These are phyloP conservation scores for Cucumis sativus DNA, from an alignment of 306 rosid genomes.

Conservation along the genomic window DNA sequence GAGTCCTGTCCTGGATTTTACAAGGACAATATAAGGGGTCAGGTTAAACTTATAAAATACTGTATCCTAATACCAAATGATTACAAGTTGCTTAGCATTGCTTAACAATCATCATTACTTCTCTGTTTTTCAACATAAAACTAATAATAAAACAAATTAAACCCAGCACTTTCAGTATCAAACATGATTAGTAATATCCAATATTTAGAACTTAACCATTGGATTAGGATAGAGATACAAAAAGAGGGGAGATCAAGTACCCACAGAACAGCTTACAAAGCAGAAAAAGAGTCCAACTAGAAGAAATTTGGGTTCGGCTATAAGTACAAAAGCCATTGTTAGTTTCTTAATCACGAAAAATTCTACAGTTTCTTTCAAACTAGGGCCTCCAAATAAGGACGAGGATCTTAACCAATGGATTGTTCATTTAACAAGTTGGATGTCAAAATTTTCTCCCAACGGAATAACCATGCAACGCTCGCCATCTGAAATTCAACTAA, in stretches of 20 bases:
- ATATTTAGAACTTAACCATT: neutral
- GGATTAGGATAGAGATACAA: neutral
- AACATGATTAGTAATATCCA: neutral
- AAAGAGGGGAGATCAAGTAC: too few species aligned
- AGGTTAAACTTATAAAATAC: too few species aligned
- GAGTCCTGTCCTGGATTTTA: conserved; percentile 52
- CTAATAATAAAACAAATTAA: neutral
- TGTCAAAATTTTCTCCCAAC: neutral
- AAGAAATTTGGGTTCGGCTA: too few species aligned
- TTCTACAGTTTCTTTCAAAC: too few species aligned
- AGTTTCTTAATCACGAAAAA: too few species aligned
- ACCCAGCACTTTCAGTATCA: neutral
- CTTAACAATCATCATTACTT: neutral
- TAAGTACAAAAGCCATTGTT: too few species aligned
- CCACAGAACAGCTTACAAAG: too few species aligned
- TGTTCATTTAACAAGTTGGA: neutral
- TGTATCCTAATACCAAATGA: neutral
- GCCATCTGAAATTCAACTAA: neutral
- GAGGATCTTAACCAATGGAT: neutral
- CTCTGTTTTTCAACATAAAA: neutral
- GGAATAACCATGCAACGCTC: neutral
- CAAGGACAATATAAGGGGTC: neutral
- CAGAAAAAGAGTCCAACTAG: too few species aligned
- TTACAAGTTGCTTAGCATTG: neutral
- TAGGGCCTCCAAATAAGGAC: too few species aligned